These are phyloP conservation scores for Capsicum chinense DNA, from an alignment of 257 asterid species.

Conservation along the genomic window DNA sequence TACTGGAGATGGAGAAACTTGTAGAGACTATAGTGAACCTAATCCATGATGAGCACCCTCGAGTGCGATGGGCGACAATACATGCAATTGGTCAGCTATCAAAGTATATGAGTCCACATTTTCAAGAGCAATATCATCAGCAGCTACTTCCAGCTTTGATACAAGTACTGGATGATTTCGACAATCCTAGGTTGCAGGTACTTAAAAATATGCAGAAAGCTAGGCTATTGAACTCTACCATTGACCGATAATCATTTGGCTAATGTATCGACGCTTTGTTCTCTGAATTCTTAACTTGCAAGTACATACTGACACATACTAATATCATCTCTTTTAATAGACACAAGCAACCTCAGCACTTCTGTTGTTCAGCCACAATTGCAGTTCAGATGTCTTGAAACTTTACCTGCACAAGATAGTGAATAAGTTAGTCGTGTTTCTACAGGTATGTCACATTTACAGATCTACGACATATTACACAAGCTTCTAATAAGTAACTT, in stretches of 20 bases:
- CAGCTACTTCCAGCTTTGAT: constrained; percentile 27
- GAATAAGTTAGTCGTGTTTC: constrained; percentile 5
- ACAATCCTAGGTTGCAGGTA: constrained; percentile 30
- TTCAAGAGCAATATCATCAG: constrained; percentile 16
- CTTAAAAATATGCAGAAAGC: neutral
- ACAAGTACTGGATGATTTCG: constrained; percentile 12
- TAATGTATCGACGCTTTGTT: neutral
- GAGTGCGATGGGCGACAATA: constrained; percentile 33
- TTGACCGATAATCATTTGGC: too few relatives aligned
- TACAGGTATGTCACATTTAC: neutral
- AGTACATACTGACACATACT: neutral
- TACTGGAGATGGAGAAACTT: neutral
- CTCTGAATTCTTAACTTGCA: too few relatives aligned
- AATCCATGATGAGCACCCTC: constrained; percentile 21
- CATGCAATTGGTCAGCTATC: constrained; percentile 30
- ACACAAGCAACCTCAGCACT: constrained; percentile 21
- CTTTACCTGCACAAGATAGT: constrained; percentile 24
- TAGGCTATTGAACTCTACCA: too few relatives aligned
- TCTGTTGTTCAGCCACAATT: constrained; percentile 10
- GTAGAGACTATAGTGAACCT: neutral
- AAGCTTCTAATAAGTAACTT: neutral
- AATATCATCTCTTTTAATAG: neutral
- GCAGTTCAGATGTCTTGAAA: constrained; percentile 22
- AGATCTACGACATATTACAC: neutral
- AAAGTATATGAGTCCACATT: neutral